A percentile compares a stretch with the other conserved stretches of the same genome.
Evolutionary conservation across 352 stramenopile genomes (phyloP).

Genomic region (Lagenidium giganteum): DNA sequence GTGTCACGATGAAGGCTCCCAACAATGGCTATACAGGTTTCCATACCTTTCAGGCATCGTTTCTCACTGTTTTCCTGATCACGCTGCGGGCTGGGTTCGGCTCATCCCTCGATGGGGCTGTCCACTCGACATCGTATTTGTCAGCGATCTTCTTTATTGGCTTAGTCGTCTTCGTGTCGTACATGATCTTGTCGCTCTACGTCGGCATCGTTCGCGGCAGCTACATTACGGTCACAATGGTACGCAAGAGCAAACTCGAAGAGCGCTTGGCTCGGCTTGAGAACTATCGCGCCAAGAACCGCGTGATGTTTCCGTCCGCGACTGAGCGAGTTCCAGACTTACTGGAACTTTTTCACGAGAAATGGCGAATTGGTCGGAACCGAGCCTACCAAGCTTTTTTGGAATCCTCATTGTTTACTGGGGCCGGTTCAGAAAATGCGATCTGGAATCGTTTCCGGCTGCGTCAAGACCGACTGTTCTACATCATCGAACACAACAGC

Average conservation of each 20-base stretch:
- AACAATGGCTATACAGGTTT: slow-evolving; percentile 79
- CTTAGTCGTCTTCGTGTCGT: slow-evolving; percentile 78
- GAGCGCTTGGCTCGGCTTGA: slow-evolving; percentile 23
- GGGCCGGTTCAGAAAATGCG: slow-evolving; percentile 36
- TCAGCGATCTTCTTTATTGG: slow-evolving; percentile 77
- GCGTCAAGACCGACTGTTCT: slow-evolving; percentile 59
- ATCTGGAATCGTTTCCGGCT: slow-evolving; percentile 55
- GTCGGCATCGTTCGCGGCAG: slow-evolving; percentile 78
- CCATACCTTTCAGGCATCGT: slow-evolving; percentile 79
- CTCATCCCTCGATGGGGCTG: slow-evolving; percentile 54
- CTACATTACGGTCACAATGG: slow-evolving; percentile 65
- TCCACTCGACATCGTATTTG: slow-evolving; percentile 70
- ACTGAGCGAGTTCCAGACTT: slow-evolving; percentile 63
- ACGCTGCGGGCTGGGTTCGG: slow-evolving; percentile 73
- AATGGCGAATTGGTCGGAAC: slow-evolving; percentile 30
- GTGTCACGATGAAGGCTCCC: slow-evolving; percentile 46
- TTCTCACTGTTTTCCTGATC: slow-evolving; percentile 77
- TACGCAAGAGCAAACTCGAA: slow-evolving; percentile 21
- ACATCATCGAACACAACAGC: slow-evolving; percentile 43
- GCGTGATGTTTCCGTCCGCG: slow-evolving; percentile 44
- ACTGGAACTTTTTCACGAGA: slow-evolving; percentile 29
- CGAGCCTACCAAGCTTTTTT: slow-evolving; percentile 26
- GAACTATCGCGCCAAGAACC: slow-evolving; percentile 39
- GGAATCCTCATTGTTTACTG: slow-evolving; percentile 44
- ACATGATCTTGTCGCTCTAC: slow-evolving; percentile 81